These are phyloP conservation scores for Paraglomus brasilianum DNA, from an alignment of 192 early-diverging fungal species.

Conservation along the genomic window DNA sequence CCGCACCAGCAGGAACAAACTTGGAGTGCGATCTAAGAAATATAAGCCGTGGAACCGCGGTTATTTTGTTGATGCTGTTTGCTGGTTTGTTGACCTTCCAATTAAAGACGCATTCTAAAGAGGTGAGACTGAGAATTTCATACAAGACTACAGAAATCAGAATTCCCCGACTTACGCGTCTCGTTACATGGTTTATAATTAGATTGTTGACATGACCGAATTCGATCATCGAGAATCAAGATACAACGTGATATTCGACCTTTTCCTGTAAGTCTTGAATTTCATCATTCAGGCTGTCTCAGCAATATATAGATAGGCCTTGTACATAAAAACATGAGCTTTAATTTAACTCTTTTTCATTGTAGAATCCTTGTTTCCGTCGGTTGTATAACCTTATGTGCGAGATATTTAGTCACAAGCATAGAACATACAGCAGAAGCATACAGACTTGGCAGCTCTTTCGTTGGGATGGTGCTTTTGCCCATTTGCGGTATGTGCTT, in stretches of 20 bases:
- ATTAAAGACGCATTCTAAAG: constrained; percentile 70
- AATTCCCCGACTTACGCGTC: neutral
- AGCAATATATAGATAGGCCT: no score
- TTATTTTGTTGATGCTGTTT: constrained; percentile 64
- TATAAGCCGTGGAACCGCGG: constrained; percentile 60
- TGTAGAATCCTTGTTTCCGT: constrained; percentile 60
- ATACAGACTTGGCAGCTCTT: constrained; percentile 76
- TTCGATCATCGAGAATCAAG: neutral
- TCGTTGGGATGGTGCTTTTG: constrained; percentile 90
- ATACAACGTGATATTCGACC: constrained; percentile 23
- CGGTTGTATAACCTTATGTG: constrained; percentile 67
- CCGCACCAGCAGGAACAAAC: constrained; percentile 36
- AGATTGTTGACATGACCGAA: constrained; percentile 4
- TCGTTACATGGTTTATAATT: constrained; percentile 38
- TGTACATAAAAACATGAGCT: no score
- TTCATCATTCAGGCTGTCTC: no score
- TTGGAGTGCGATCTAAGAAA: constrained; percentile 49
- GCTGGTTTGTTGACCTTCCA: constrained; percentile 73
- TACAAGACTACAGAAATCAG: neutral
- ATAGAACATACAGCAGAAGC: constrained; percentile 71
- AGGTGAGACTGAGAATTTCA: constrained; percentile 16
- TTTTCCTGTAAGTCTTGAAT: constrained; percentile 31
- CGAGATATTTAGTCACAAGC: constrained; percentile 76
- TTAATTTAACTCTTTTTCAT: constrained; percentile 66
- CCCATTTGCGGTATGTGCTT: constrained; percentile 92